Base-by-base conservation (phyloP, 2,329 filamentous ascomycete genomes). In the Clonostachys solani region DNA sequence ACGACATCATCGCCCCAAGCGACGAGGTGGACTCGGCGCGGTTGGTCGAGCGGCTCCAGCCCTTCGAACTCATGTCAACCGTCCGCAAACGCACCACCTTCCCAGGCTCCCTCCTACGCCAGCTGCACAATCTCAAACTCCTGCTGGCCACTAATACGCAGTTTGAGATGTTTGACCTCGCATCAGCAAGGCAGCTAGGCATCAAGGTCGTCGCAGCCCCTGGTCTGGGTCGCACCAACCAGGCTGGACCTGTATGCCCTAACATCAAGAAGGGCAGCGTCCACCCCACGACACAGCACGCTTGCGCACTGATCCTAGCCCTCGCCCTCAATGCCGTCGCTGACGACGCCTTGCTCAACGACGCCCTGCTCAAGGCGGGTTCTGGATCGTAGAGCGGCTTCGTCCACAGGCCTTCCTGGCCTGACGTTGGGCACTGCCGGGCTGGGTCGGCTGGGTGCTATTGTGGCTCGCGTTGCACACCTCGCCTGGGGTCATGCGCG, bases 61-160 rank as follows among this genome's bases (percentile, higher is more conserved):
- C 85, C 0, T 95, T 88, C 59, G 68, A 79, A 7, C 72, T 90
- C 41, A 85, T 95, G 48, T 84, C 84, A 76, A 65, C 49, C 65
- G 92, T 95, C 85, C 81, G 90, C 51, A 90, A 95, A 64, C 84
- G 90, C 43, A 95, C 89, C 0, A 83, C 87, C 1, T 89, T 95
- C 57, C 81, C 87, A 0, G 72, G 66, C 1, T 75, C 77, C 0
- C 72, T 94, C 3, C 70, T 92, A 38, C 60, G 72, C 7, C 69
- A 78, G n/a, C 77, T 95, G 2, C 89, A 89, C 0, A 87, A 89
- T 48, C 76, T 95, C 15, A 83, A 84, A 60, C 73, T 92, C 3
- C 76, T 95, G 29, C 77, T 94, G 40, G 91, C 87, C 1, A 91
- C 87, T 0, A 86, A 86, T 3, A 67, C 63, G 2, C 80, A 85